Percentiles rank a stretch among this genome's conserved stretches.
Evolutionary conservation across 495 filamentous ascomycete genomes (phyloP).

Genomic region (Staphylotrichum tortipilum): DNA sequence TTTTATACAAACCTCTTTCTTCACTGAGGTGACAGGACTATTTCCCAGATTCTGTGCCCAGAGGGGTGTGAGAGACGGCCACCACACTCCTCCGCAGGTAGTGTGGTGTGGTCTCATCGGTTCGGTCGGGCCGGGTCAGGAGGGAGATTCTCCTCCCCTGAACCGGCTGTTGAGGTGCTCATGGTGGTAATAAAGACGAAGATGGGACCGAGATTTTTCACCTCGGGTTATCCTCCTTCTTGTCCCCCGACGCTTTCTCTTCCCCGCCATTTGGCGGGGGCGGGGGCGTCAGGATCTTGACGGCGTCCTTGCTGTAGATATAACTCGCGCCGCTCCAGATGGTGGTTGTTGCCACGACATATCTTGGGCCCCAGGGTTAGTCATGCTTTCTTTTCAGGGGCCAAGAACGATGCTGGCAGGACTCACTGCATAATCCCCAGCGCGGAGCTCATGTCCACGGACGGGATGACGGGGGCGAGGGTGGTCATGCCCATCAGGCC

Average conservation of each 20-base stretch:
- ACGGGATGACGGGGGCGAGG: slow-evolving; percentile 55
- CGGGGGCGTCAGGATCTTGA: slow-evolving; percentile 60
- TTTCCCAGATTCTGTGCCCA: too few relatives aligned
- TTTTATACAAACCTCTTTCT: too few relatives aligned
- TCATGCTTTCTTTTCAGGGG: too few relatives aligned
- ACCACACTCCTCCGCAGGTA: too few relatives aligned
- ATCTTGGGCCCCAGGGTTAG: slow-evolving; percentile 33
- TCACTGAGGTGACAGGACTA: too few relatives aligned
- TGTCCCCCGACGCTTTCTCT: slow-evolving; percentile 2
- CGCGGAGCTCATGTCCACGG: slow-evolving; percentile 43
- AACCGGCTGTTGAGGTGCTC: too few relatives aligned
- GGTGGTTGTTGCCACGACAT: slow-evolving; percentile 71
- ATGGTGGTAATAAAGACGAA: neutral
- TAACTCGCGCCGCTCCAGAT: slow-evolving; percentile 81
- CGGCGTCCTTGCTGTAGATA: slow-evolving; percentile 69
- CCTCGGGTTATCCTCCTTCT: slow-evolving; percentile 20
- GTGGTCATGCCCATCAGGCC: slow-evolving; percentile 71
- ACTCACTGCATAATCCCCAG: slow-evolving; percentile 69
- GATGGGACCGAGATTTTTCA: neutral
- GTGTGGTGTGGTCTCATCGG: too few relatives aligned
- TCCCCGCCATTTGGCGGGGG: too few relatives aligned
- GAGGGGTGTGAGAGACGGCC: too few relatives aligned
- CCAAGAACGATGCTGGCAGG: neutral
- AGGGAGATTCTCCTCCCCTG: too few relatives aligned
- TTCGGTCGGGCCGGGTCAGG: too few relatives aligned